Base-by-base conservation (phyloP, 2,329 filamentous ascomycete genomes). In the Parascedosporium putredinis region DNA sequence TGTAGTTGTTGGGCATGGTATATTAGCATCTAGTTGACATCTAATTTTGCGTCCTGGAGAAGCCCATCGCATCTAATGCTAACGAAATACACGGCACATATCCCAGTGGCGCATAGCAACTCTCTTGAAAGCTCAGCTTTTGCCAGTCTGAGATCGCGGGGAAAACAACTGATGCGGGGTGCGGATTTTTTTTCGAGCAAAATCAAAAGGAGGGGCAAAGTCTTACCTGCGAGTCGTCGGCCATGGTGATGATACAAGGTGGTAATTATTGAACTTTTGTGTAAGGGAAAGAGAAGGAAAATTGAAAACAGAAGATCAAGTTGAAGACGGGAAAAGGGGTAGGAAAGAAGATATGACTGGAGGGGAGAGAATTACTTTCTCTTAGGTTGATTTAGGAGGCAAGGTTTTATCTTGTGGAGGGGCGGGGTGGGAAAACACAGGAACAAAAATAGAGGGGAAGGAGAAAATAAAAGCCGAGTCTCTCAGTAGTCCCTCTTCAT, bases 221-320 rank as follows among this genome's bases (percentile, higher is more conserved):
- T 25, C 47, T 49, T 44, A 49, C 47, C 36, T 49, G 27, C 29
- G 31, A 10, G 40, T 43, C 38, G 22, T 49, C 47, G 23, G 47
- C 36, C 47, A 49, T 49, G 34, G 36, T 44, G 40, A 40, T 40
- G 27, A 27, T 42, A 29, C 38, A 42, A 42, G 23, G 25, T 33
- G 24, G 12, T n/a, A 29, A 42, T 38, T 42, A 27, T 33, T 34
- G 24, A 25, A 25, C 23, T 54, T 53, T 52, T 51, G 51, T 54
- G 56, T 57, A 58, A 56, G 58, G 57, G 59, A 59, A 55, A 57
- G 55, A 57, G 56, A 55, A 56, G 45, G 45, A 24, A 20, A 38
- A 50, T 51, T 42, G 51, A 52, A 52, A 50, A n/a, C n/a, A n/a
- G n/a, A n/a, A n/a, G n/a, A n/a, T n/a, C n/a, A n/a, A n/a, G n/a